Evolutionary conservation across 78 protist species (phyloP).

Genomic region (Salpingoeca rosetta): DNA sequence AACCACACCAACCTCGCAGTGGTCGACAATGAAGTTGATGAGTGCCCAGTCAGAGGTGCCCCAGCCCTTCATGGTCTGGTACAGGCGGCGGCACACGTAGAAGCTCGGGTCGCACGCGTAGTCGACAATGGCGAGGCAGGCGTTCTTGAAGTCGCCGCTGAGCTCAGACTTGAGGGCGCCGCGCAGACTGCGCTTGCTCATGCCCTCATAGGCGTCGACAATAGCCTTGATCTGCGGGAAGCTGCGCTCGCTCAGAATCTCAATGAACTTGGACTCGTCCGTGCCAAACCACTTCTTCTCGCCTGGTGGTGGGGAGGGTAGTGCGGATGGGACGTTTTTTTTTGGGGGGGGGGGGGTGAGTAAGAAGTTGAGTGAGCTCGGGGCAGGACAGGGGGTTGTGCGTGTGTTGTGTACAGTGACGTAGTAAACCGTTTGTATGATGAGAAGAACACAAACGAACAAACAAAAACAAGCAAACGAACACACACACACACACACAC

Average conservation of each 20-base stretch:
- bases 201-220: background rate
- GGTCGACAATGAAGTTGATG: background rate
- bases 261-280: constrained; percentile 8
- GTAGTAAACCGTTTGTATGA: too few species aligned
- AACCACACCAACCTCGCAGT: background rate
- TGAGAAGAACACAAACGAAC: too few species aligned
- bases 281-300: constrained; percentile 21
- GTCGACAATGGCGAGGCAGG: constrained; percentile 1
- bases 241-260: background rate
- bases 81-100: background rate
- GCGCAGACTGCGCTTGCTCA: background rate
- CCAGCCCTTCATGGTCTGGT: background rate
- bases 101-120: background rate
- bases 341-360: too few species aligned
- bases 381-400: too few species aligned
- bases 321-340: too few species aligned
- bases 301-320: too few species aligned
- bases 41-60: background rate
- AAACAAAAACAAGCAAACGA: too few species aligned
- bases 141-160: constrained; percentile 13
- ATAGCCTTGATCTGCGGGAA: constrained; percentile 10
- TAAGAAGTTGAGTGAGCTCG: too few species aligned
- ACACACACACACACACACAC: too few species aligned
- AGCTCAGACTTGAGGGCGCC: constrained; percentile 9
- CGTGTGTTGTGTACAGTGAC: too few species aligned